phyloP scores from a whole-genome alignment of 495 filamentous ascomycete species.

The Annulohypoxylon maeteangense region DNA sequence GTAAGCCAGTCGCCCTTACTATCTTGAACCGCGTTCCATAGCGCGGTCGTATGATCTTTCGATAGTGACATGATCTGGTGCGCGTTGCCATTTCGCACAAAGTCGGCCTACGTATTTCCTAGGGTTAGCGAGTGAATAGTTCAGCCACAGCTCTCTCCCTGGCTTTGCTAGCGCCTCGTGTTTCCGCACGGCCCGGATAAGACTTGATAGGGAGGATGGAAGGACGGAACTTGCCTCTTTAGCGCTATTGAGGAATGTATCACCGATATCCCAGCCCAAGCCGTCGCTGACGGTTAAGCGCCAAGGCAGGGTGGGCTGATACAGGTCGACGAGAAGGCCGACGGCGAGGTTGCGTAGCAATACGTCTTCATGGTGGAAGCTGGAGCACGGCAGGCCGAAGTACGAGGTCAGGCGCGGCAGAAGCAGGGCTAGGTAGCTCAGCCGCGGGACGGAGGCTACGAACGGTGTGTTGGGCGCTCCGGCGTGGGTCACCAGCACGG shows the following conservation, averaged over 20 bases:
- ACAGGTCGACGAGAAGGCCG: constrained; percentile 90
- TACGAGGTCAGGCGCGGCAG: constrained; percentile 82
- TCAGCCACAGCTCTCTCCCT: constrained; percentile 11
- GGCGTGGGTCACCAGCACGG: constrained; percentile 63
- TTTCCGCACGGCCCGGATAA: neutral
- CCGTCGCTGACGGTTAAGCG: constrained; percentile 68
- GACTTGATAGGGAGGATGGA: neutral
- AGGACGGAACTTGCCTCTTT: constrained; percentile 72
- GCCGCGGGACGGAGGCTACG: constrained; percentile 69
- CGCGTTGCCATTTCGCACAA: constrained; percentile 87
- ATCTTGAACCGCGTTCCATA: constrained; percentile 87
- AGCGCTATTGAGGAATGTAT: constrained; percentile 92
- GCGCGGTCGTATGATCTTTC: constrained; percentile 83
- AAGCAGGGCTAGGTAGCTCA: constrained; percentile 79
- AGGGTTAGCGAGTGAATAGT: constrained; percentile 6
- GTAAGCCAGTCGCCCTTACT: constrained; percentile 61
- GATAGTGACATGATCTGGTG: constrained; percentile 93
- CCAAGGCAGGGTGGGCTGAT: constrained; percentile 75
- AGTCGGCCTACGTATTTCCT: constrained; percentile 72
- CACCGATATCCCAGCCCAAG: constrained; percentile 77
- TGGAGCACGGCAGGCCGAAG: constrained; percentile 75
- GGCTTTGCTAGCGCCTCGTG: neutral
- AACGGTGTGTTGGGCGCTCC: constrained; percentile 54
- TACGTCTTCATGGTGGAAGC: constrained; percentile 85
- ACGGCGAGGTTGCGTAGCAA: constrained; percentile 77